Percentiles rank a stretch among this genome's conserved stretches.
Conservation (phyloP, 306 rosid species). For the Cotoneaster glaucophyllus region DNA sequence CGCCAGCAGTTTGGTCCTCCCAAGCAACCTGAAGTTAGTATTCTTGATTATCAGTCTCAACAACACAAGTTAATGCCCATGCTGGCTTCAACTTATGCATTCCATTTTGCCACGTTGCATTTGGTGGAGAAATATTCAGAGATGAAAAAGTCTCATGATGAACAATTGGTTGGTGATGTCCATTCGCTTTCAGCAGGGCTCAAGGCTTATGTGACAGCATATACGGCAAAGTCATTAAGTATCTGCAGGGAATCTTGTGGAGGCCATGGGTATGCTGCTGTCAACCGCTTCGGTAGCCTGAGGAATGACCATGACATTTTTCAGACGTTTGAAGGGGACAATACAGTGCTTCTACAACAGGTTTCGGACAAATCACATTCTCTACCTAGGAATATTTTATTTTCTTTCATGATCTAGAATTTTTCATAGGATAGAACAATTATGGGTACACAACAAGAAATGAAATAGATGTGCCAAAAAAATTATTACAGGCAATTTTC, state of each 20-base stretch:
- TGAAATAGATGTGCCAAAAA: neutral
- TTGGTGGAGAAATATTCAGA: constrained; percentile 72
- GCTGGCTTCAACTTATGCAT: constrained; percentile 94
- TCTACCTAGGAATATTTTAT: neutral
- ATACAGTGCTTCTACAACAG: constrained; percentile 97
- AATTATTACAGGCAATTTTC: neutral
- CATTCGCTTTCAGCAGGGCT: constrained; percentile 92
- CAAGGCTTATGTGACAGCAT: constrained; percentile 81
- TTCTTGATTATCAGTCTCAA: constrained; percentile 95
- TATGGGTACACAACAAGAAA: neutral
- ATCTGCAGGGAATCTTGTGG: constrained; percentile 97
- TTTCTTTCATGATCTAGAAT: neutral
- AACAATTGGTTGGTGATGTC: constrained; percentile 72
- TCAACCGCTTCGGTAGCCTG: constrained; percentile 75
- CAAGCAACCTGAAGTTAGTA: constrained; percentile 79
- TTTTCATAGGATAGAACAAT: neutral
- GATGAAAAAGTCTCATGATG: constrained; percentile 81
- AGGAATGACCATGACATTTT: constrained; percentile 98
- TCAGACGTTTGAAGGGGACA: constrained; percentile 99
- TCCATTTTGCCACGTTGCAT: constrained; percentile 61
- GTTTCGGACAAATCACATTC: constrained; percentile 25
- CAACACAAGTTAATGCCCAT: constrained; percentile 98
- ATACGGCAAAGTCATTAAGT: constrained; percentile 88
- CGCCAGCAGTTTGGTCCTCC: constrained; percentile 98
- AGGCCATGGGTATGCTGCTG: constrained; percentile 99